Evolutionary conservation across 225 moss, liverwort and hornwort species (phyloP), one percentile per base, ranked within the genome.

Genomic region (Ulota crispa): DNA sequence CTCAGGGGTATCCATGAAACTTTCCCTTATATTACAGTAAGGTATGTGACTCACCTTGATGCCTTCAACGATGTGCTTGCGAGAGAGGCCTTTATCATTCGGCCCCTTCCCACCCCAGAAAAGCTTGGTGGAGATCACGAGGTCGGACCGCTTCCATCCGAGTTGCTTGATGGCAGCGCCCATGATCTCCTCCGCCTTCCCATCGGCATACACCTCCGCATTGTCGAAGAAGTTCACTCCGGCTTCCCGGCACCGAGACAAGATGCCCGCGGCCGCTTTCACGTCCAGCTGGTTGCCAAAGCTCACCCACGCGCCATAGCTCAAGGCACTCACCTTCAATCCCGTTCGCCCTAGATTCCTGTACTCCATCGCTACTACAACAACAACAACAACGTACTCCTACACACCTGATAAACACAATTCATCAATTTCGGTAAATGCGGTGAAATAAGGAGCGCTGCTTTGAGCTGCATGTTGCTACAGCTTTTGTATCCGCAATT

Each of bases 211-310:
- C 50, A 90, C 94, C 86, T 97, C 97, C 2, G 95, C 97, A 87
- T 97, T 95, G 82, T 97, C 97, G 68, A 95, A 97, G 83, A 97
- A 97, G 82, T 97, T 97, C 72, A 97, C 94, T 21, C 97, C 97
- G 3, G 92, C 82, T 2, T 97, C 95, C 42, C 94, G 88, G 42
- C 97, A 97, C 78, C 87, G 82, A 26, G 94, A 64, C 70, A 97
- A 79, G 7, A 97, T 65, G 21, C 80, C 91, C 89, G 91, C 92
- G 26, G 97, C 95, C 4, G 78, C 95, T 67, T 88, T 92, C 31
- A 94, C 97, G 21, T 91, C 92, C 84, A 97, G 70, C 89, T 97
- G 97, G 64, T 94, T 93, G 24, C 97, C 97, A 52, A 97, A 97
- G 73, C 88, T 93, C 75, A 97, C 97, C 97, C 97, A 97, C 2